Conservation (phyloP, 139 green algal genomes). For the Chlamydomonas urium region DNA sequence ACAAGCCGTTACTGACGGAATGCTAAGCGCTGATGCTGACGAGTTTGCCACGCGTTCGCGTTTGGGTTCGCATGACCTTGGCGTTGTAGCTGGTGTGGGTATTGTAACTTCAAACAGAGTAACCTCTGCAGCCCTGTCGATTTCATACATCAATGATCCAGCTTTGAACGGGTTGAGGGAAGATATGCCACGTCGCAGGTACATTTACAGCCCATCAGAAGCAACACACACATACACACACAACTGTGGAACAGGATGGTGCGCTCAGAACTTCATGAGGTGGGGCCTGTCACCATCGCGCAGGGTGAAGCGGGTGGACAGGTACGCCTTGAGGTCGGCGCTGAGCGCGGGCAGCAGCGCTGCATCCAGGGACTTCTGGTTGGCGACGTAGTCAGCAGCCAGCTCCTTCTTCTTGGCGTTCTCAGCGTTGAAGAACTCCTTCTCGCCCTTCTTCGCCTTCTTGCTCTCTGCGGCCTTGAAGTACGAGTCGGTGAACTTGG, state of each 20-base stretch:
- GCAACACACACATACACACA: no score
- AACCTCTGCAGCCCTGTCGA: no score
- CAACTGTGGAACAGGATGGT: not conserved
- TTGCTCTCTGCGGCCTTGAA: slow-evolving; percentile 85
- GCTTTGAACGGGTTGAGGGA: no score
- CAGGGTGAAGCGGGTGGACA: slow-evolving; percentile 80
- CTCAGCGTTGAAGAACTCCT: slow-evolving; percentile 74
- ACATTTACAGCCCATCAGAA: no score
- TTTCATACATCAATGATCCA: no score
- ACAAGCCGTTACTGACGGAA: no score
- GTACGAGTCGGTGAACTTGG: slow-evolving; percentile 87
- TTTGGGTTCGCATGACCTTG: no score
- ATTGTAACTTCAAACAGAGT: no score
- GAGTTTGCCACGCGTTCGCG: no score
- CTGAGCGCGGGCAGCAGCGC: slow-evolving; percentile 55
- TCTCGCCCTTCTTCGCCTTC: slow-evolving; percentile 75
- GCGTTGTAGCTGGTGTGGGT: no score
- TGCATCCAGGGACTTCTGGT: slow-evolving; percentile 90
- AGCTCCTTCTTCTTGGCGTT: slow-evolving; percentile 64
- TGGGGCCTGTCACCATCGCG: slow-evolving; percentile 86
- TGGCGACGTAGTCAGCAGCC: slow-evolving; percentile 75
- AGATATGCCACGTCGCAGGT: no score
- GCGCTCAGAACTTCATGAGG: slow-evolving; percentile 82
- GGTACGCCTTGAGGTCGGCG: slow-evolving; percentile 71
- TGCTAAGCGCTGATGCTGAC: no score